Evolutionary conservation across 108 stramenopile species (phyloP), one percentile per base, ranked within the genome.

Genomic region (Cyclotella kingstonii): DNA sequence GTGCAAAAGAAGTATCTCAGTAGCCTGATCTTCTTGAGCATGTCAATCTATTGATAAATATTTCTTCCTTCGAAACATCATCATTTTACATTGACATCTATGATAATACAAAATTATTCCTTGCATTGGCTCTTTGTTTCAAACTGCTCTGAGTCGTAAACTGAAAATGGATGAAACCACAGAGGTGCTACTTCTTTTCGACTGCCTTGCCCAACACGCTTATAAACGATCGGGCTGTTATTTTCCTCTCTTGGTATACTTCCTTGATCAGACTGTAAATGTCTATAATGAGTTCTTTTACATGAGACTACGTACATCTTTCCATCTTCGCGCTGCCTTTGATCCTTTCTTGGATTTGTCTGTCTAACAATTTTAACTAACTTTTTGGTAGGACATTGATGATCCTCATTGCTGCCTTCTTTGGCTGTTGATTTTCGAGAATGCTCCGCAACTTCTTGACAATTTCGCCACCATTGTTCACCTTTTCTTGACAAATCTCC

Each of bases 111-210:
- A n/a, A n/a, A n/a, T n/a, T n/a, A n/a, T n/a, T n/a, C n/a, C n/a
- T n/a, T n/a, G n/a, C n/a, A n/a, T n/a, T n/a, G n/a, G n/a, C n/a
- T n/a, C n/a, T n/a, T n/a, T 3, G 14, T 4, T 14, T 40, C 39
- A 2, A 40, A 15, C 39, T 2, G 15, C 15, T 40, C 14, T 4
- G 1, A n/a, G n/a, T 18, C 23, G 27, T 25, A 2, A 25, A 27
- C 19, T 10, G 1, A 19, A 56, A 56, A 56, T 23, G 55, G 55
- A 56, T 56, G 55, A 25, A 56, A 56, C 55, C 55, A 56, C n/a
- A 56, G 39, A 11, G 55, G 55, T 5, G 39, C 55, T 8, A 42
- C 55, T 42, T 56, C 55, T 23, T 41, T 56, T 34, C 18, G 6
- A 11, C n/a, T n/a, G n/a, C 4, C 55, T 42, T 26, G 5, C 17